Percentiles rank a stretch among this genome's conserved stretches.
phyloP scores from a whole-genome alignment of 2,329 filamentous ascomycete species.

The Ascocoryne sarcoides region DNA sequence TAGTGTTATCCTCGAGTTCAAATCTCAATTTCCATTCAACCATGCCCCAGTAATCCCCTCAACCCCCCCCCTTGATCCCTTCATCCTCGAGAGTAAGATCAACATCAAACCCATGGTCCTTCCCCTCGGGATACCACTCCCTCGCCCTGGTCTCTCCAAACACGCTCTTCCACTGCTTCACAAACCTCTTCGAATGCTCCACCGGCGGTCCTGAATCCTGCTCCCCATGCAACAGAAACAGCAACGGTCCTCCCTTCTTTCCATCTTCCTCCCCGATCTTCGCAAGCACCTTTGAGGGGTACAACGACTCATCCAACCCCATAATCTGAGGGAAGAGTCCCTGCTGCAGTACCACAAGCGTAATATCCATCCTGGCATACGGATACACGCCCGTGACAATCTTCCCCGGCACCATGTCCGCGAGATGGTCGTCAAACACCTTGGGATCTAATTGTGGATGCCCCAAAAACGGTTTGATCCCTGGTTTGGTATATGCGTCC shows the following conservation, averaged over 20 bases:
- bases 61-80: too few species aligned
- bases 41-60: too few species aligned
- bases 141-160: too few species aligned
- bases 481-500: constrained; percentile 5
- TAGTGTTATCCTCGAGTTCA: too few species aligned
- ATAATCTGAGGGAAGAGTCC: constrained; percentile 9
- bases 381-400: constrained; percentile 13
- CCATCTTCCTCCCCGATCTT: constrained; percentile 10
- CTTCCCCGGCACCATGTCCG: constrained; percentile 5
- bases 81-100: too few species aligned
- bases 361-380: constrained; percentile 9
- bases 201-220: constrained; percentile 16
- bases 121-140: too few species aligned
- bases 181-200: constrained; percentile 10
- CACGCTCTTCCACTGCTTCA: constrained; percentile 8
- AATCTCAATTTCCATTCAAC: too few species aligned
- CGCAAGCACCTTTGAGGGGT: constrained; percentile 8
- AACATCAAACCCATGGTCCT: constrained; percentile 5
- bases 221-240: constrained; percentile 14
- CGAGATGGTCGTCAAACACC: constrained; percentile 11
- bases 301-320: constrained; percentile 11
- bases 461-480: constrained; percentile 10
- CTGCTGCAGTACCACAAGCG: constrained; percentile 10
- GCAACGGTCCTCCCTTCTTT: constrained; percentile 9
- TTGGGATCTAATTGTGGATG: constrained; percentile 9